A percentile compares a stretch with the other conserved stretches of the same genome.
Conservation (phyloP, 441 rosid genomes). For the Biscutella auriculata region DNA sequence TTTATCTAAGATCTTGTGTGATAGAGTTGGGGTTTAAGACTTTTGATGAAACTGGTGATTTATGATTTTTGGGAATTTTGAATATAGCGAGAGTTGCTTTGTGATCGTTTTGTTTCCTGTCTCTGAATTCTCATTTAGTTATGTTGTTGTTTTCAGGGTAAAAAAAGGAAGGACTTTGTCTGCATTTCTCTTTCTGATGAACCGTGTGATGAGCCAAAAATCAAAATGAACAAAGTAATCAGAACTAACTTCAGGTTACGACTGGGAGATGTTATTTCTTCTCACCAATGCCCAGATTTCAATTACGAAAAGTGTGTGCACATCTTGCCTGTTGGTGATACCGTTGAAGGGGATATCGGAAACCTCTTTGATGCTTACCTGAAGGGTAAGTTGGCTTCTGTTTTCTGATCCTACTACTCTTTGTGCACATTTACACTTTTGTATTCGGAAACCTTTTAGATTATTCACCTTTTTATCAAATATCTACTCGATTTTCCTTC, state of each 20-base stretch:
- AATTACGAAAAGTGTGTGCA: slow-evolving; percentile 82
- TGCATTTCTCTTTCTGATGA: slow-evolving; percentile 85
- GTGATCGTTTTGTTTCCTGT: not conserved
- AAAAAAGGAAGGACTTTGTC: slow-evolving; percentile 80
- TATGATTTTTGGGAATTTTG: not conserved
- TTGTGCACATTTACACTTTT: too few relatives aligned
- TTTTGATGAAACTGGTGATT: not conserved
- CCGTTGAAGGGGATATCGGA: slow-evolving; percentile 86
- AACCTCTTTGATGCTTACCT: slow-evolving; percentile 83
- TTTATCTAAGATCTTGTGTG: too few relatives aligned
- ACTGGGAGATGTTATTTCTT: slow-evolving; percentile 83
- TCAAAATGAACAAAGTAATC: slow-evolving; percentile 82
- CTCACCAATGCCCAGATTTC: slow-evolving; percentile 81
- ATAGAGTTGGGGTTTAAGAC: slow-evolving; percentile 7
- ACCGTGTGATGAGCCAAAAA: slow-evolving; percentile 73
- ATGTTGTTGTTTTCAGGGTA: slow-evolving; percentile 21
- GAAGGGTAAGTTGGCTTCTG: slow-evolving; percentile 49
- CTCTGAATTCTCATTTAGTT: not conserved
- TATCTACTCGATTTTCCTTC: too few relatives aligned
- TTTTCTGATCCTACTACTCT: not conserved
- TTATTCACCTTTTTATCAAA: too few relatives aligned
- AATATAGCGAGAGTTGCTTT: not conserved
- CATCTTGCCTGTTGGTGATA: slow-evolving; percentile 79
- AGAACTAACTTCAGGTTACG: slow-evolving; percentile 89
- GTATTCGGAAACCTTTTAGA: too few relatives aligned